Evolutionary conservation across 495 filamentous ascomycete species (phyloP), one percentile per base, ranked within the genome.

Genomic region (Clavariopsis aquatica): DNA sequence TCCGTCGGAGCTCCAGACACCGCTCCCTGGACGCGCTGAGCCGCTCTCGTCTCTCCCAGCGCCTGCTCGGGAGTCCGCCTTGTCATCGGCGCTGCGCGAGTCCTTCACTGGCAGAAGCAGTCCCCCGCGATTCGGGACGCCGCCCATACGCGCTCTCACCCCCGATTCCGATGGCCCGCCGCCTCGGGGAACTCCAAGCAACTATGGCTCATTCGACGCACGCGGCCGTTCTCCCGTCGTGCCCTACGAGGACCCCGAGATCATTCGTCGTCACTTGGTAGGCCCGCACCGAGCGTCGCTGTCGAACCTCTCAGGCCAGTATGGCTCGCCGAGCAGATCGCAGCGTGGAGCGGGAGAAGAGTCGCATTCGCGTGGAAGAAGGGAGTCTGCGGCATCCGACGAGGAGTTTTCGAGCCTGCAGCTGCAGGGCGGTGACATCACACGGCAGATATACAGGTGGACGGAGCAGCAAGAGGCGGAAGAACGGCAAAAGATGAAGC

Each of bases 391-490:
- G 1, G 85, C 82, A 22, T 58, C 52, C 7, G 84, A 86, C 13
- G 89, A 92, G 27, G 90, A 95, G 69, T 98, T 98, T 72, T 97
- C 93, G 27, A 96, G 93, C 75, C 75, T 98, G 67, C 85, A 85
- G 69, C 77, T 98, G 46, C 95, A 97, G 70, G 94, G 94, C 29
- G 94, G 94, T 36, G 94, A 98, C 73, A 88, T 97, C 41, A 96
- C 92, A 26, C 80, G 94, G 56, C 89, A 94, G 52, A 93, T 98
- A 55, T 98, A 98, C 74, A 87, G 89, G 46, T 97, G 93, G 88
- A 90, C 91, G 1, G 91, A 96, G 49, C 68, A 71, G 49, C 72
- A 72, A 72, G 89, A 95, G 71, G 88, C 88, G 19, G 81, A 87
- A 67, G 77, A 81, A 81, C 83, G 64, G 82, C 78, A 76, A 34